These are phyloP conservation scores for Dothideomycetes sp. DNA, from an alignment of 2,329 filamentous ascomycete genomes.

Conservation along the genomic window DNA sequence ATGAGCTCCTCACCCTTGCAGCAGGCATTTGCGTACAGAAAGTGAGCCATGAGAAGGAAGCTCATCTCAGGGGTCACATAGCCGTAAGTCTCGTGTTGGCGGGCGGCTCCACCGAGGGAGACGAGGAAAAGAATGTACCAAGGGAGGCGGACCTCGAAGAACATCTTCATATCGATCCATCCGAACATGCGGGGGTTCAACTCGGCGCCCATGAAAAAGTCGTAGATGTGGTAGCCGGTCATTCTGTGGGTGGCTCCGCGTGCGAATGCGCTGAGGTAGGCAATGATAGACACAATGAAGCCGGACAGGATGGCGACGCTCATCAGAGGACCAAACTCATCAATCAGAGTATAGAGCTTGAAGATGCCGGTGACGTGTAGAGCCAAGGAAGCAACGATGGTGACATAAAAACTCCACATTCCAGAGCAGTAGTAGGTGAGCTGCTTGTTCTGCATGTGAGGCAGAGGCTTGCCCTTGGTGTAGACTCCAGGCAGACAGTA, in stretches of 20 bases:
- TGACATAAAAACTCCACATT: conserved; percentile 77
- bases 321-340: conserved; percentile 89
- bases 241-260: conserved; percentile 84
- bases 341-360: conserved; percentile 81
- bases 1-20: conserved; percentile 88
- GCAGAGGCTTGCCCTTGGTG: conserved; percentile 77
- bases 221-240: conserved; percentile 71
- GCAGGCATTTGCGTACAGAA: conserved; percentile 84
- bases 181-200: conserved; percentile 69
- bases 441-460: conserved; percentile 72
- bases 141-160: conserved; percentile 83
- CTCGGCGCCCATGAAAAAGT: conserved; percentile 87
- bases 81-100: conserved; percentile 75
- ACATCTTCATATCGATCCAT: conserved; percentile 87
- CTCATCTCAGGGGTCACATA: conserved; percentile 77
- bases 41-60: conserved; percentile 82
- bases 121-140: conserved; percentile 85
- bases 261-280: conserved; percentile 72
- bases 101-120: conserved; percentile 62
- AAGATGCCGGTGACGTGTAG: conserved; percentile 80
- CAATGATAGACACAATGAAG: conserved; percentile 69
- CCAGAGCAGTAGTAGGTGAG: conserved; percentile 92
- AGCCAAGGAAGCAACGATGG: conserved; percentile 56
- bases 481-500: conserved; percentile 78
- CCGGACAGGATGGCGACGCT: conserved; percentile 88